phyloP scores from a whole-genome alignment of 179 eudicot genomes.

The Corrigiola litoralis region DNA sequence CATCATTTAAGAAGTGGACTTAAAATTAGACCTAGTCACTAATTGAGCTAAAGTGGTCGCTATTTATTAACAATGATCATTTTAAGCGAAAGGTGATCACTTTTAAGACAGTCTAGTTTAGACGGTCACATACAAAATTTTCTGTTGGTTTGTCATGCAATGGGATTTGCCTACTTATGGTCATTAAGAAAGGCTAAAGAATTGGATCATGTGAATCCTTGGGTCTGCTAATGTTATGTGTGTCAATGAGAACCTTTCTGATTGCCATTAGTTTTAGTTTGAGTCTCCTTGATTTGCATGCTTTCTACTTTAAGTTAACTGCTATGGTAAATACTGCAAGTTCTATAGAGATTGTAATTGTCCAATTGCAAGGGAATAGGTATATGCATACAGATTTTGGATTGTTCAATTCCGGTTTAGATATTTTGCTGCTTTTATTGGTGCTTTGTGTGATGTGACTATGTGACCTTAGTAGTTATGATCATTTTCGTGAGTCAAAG shows the following conservation, averaged over 20 bases:
- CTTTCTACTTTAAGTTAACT: not conserved
- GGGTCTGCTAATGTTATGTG: not conserved
- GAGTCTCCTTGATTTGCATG: not conserved
- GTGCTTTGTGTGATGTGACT: not conserved
- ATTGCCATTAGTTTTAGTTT: not conserved
- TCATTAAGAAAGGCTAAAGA: not conserved
- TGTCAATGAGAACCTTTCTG: not conserved
- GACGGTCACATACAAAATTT: too few relatives aligned
- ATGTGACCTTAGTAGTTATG: not conserved
- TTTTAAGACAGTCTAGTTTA: too few relatives aligned
- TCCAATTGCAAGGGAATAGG: too few relatives aligned
- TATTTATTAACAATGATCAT: too few relatives aligned
- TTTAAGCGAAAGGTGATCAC: too few relatives aligned
- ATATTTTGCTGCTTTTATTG: not conserved
- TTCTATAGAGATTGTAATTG: not conserved
- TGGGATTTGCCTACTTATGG: slow-evolving; percentile 4
- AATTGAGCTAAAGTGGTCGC: too few relatives aligned
- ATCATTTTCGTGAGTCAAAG: not conserved
- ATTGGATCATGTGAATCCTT: not conserved
- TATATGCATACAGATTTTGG: too few relatives aligned
- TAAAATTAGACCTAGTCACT: too few relatives aligned
- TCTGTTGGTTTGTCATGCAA: not conserved
- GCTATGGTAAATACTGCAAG: not conserved
- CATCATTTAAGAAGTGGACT: too few relatives aligned
- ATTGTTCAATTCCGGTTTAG: too few relatives aligned